phyloP scores from a whole-genome alignment of 257 asterid genomes.

The Scutellaria barbata region DNA sequence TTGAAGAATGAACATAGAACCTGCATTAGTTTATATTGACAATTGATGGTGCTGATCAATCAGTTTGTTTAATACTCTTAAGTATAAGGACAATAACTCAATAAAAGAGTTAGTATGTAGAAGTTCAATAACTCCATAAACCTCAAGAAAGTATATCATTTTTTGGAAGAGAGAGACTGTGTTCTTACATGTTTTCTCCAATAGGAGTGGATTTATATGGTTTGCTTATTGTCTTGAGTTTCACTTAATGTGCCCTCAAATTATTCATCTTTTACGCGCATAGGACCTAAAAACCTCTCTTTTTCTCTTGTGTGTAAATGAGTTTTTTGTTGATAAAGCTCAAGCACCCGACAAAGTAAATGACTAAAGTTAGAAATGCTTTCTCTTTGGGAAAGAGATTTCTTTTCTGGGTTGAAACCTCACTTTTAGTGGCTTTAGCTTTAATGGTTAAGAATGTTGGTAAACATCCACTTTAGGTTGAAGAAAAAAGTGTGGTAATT shows the following conservation, averaged over 20 bases:
- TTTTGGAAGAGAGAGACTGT: too few species aligned
- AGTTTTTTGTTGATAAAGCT: conserved; percentile 18
- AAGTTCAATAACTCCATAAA: neutral
- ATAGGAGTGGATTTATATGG: neutral
- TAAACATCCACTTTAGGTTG: conserved; percentile 33
- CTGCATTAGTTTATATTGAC: neutral
- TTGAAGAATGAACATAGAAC: neutral
- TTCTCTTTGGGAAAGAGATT: conserved; percentile 30
- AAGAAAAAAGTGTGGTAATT: conserved; percentile 30
- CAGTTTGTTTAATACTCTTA: neutral
- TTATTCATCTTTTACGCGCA: conserved; percentile 21
- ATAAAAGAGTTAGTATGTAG: neutral
- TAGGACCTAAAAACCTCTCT: conserved; percentile 26
- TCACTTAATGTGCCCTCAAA: conserved; percentile 7
- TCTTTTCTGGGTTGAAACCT: conserved; percentile 34
- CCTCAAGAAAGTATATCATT: too few species aligned
- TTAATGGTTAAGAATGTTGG: conserved; percentile 24
- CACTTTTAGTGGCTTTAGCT: conserved; percentile 30
- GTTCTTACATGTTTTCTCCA: too few species aligned
- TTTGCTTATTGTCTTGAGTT: neutral
- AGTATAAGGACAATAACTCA: neutral
- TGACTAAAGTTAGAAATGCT: conserved; percentile 29
- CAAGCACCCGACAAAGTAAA: conserved; percentile 34
- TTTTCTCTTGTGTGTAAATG: conserved; percentile 13
- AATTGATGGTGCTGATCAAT: neutral